phyloP scores from a whole-genome alignment of 306 rosid genomes.

The Alnus rubra region DNA sequence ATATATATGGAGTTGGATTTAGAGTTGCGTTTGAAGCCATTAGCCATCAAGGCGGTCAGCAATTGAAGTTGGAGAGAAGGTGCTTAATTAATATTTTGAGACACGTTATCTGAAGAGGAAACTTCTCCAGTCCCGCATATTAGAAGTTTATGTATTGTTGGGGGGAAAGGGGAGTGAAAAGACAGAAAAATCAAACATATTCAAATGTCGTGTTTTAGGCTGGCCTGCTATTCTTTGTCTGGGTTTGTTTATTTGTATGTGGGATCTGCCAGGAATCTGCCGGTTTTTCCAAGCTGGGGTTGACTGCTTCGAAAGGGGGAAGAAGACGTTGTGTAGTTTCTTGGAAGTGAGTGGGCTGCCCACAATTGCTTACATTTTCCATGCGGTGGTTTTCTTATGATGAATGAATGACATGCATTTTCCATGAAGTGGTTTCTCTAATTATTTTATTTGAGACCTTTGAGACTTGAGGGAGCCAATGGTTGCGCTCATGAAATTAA shows the following conservation, averaged over 20 bases:
- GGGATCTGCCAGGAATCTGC: slow-evolving; percentile 1
- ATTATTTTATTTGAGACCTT: background rate
- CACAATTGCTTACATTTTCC: background rate
- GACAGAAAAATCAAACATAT: too few relatives aligned
- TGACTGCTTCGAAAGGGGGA: background rate
- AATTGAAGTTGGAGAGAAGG: slow-evolving; percentile 39
- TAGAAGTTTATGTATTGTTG: background rate
- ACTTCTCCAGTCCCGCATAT: slow-evolving; percentile 21
- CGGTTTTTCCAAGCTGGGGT: background rate
- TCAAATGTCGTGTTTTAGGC: slow-evolving; percentile 5
- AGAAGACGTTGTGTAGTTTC: slow-evolving; percentile 17
- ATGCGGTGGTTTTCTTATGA: background rate
- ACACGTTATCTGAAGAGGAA: slow-evolving; percentile 25
- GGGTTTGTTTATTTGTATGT: background rate
- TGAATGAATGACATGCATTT: slow-evolving; percentile 1
- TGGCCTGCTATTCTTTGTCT: slow-evolving; percentile 36
- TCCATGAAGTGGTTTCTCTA: slow-evolving; percentile 13
- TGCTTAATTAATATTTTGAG: slow-evolving; percentile 21
- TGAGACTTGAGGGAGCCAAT: too few relatives aligned
- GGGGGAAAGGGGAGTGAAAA: background rate
- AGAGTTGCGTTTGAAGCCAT: slow-evolving; percentile 21
- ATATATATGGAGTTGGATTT: slow-evolving; percentile 19
- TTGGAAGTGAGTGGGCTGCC: slow-evolving; percentile 14
- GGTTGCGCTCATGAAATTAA: background rate
- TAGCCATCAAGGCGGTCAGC: slow-evolving; percentile 11